phyloP scores from a whole-genome alignment of 2,329 filamentous ascomycete species.

The Epichloe brachyelytri region DNA sequence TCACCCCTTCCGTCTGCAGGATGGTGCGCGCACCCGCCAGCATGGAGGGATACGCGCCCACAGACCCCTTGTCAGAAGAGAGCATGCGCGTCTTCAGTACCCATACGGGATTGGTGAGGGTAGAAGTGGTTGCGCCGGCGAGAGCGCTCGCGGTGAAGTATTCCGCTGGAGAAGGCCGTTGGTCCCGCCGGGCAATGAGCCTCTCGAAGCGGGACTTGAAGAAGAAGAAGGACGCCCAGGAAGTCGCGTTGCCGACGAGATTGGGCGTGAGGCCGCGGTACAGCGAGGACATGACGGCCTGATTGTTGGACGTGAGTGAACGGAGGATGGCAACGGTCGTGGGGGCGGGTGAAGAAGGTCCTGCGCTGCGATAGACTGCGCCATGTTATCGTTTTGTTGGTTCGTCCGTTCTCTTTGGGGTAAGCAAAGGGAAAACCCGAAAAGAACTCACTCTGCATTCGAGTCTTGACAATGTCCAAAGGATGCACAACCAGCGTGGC shows the following conservation, averaged over 20 bases:
- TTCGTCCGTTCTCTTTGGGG: not conserved
- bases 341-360: conserved; percentile 21
- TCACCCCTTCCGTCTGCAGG: conserved; percentile 54
- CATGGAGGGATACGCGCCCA: conserved; percentile 74
- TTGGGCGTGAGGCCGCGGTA: conserved; percentile 89
- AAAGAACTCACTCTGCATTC: conserved; percentile 61
- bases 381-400: not conserved
- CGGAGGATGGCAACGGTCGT: conserved; percentile 42
- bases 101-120: conserved; percentile 92
- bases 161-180: conserved; percentile 40
- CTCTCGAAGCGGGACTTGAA: conserved; percentile 47
- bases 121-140: conserved; percentile 60
- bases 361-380: conserved; percentile 37
- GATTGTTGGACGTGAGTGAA: conserved; percentile 33
- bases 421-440: not conserved
- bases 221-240: conserved; percentile 90
- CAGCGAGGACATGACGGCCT: conserved; percentile 49
- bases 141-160: conserved; percentile 70
- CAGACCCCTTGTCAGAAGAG: conserved; percentile 59
- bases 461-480: conserved; percentile 91
- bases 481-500: conserved; percentile 84
- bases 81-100: conserved; percentile 97
- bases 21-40: conserved; percentile 56
- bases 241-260: conserved; percentile 75
- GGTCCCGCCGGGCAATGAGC: conserved; percentile 21